Evolutionary conservation across 768 basidiomycete genomes (phyloP).

Genomic region (Russula vinacea): DNA sequence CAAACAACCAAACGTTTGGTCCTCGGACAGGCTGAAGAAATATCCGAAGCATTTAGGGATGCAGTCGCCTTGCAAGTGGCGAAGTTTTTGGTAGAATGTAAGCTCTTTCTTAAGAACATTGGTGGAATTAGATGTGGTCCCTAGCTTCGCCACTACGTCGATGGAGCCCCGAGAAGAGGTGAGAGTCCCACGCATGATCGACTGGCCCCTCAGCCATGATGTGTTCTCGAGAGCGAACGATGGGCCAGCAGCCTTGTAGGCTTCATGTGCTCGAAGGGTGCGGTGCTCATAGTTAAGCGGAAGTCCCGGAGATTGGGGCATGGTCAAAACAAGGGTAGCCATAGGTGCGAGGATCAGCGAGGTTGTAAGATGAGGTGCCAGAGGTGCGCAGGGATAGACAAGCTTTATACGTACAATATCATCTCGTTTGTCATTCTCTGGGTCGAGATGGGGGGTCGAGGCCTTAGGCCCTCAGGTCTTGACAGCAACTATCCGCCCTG

Average conservation of each 20-base stretch:
- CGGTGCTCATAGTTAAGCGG: constrained; percentile 19
- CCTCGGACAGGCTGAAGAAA: constrained; percentile 13
- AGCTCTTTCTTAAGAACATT: constrained; percentile 16
- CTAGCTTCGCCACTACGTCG: constrained; percentile 23
- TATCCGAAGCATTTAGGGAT: constrained; percentile 22
- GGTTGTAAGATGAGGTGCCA: not conserved
- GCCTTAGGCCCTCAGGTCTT: too few species aligned
- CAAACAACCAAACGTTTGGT: constrained; percentile 12
- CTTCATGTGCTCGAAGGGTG: constrained; percentile 16
- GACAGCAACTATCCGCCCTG: too few species aligned
- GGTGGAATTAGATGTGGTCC: not conserved
- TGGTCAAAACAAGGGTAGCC: constrained; percentile 19
- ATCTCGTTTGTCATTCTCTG: too few species aligned
- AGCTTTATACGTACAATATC: not conserved
- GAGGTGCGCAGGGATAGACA: too few species aligned
- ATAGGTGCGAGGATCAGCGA: constrained; percentile 3
- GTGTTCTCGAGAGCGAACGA: constrained; percentile 12
- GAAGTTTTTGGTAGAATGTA: constrained; percentile 16
- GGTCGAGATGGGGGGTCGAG: not conserved
- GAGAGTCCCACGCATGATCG: constrained; percentile 20
- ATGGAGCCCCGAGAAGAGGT: constrained; percentile 10
- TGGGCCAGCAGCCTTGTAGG: constrained; percentile 7
- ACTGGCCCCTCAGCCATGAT: constrained; percentile 18
- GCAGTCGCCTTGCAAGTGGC: constrained; percentile 12
- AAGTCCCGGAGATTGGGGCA: constrained; percentile 11